Evolutionary conservation across 768 basidiomycete genomes (phyloP), one percentile per base, ranked within the genome.

Genomic region (Auriscalpium orientale): DNA sequence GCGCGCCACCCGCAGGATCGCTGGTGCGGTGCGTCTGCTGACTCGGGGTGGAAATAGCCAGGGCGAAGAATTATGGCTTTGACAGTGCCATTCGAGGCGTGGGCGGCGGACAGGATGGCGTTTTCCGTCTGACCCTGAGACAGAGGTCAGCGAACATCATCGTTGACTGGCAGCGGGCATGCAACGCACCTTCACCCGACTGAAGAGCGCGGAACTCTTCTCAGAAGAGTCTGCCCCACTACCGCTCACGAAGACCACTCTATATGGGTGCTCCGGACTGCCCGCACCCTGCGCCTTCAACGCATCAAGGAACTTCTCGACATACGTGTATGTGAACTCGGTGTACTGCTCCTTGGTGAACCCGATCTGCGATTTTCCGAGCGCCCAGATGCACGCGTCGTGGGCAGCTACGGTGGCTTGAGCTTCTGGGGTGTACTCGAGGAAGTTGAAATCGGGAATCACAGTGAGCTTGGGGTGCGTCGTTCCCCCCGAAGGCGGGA

Each of bases 201-300:
- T 47, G 40, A 66, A 68, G n/a, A 68, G 37, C 3, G 34, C 18
- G 37, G 57, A 36, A 35, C 62, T 60, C 10, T 58, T 62, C 59
- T 67, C 68, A 37, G 33, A 49, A 48, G 66, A 63, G 53, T 63
- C 62, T 5, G 68, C 67, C 6, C 66, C 65, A 21, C 57, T 51
- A 8, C 68, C 68, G 21, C 65, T 67, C 10, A 70, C 49, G 49
- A 63, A 66, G 22, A 68, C 61, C 49, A 70, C 58, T 22, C 60
- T 54, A 57, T 67, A 68, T 18, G 68, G 66, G 11, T 45, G 46
- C 18, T 40, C 53, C 8, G 46, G 33, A 1, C 59, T 59, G 3
- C 66, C 68, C 4, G 62, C 55, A n/a, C 46, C 53, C 33, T 16
- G 51, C 28, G 38, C 55, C 46, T 52, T 56, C 21, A 59, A 40